phyloP scores from a whole-genome alignment of 75 land plant species.

The Pinus tabuliformis region DNA sequence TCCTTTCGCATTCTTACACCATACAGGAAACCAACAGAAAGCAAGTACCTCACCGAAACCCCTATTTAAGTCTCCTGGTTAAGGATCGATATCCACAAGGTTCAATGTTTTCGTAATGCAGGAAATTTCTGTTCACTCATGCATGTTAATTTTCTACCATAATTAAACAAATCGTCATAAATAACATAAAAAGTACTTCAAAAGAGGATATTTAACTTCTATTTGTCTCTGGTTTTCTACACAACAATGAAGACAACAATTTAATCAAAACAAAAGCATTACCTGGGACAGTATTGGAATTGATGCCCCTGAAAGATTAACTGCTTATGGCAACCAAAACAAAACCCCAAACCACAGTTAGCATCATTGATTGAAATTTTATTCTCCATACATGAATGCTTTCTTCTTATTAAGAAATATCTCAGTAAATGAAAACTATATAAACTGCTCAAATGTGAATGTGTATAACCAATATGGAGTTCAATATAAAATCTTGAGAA shows the following conservation, averaged over 20 bases:
- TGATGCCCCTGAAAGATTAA: slow-evolving; percentile 78
- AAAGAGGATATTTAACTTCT: background rate
- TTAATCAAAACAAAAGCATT: slow-evolving; percentile 5
- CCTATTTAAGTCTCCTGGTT: too few relatives aligned
- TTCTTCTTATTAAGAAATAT: background rate
- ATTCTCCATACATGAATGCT: too few relatives aligned
- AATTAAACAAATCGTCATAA: background rate
- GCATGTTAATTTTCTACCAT: background rate
- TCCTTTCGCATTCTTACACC: too few relatives aligned
- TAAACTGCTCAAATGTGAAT: background rate
- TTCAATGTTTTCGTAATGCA: too few relatives aligned
- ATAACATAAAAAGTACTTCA: background rate
- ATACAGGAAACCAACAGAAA: too few relatives aligned
- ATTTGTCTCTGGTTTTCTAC: background rate
- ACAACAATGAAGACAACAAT: background rate
- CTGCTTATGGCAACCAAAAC: slow-evolving; percentile 27
- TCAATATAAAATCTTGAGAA: too few relatives aligned
- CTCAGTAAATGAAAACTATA: background rate
- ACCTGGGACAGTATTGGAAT: slow-evolving; percentile 92
- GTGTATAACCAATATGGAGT: background rate
- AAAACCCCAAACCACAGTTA: background rate
- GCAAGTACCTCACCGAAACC: too few relatives aligned
- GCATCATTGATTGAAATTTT: background rate
- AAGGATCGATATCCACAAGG: too few relatives aligned
- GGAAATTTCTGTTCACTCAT: background rate